phyloP scores from a whole-genome alignment of 768 basidiomycete genomes.

The Xerocomellus intermedius region DNA sequence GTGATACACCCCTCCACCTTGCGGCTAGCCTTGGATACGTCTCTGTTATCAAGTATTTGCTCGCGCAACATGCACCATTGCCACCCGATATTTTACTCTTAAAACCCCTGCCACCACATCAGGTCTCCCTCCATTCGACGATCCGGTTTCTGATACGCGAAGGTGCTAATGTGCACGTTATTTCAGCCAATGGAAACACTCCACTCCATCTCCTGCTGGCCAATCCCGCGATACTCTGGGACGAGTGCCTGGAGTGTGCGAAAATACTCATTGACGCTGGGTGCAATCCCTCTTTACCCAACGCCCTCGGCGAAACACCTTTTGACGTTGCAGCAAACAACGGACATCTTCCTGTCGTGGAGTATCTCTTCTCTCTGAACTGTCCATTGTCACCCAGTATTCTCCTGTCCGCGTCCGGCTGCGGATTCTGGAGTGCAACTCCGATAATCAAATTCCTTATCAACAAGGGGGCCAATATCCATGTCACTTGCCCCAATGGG shows the following conservation, averaged over 20 bases:
- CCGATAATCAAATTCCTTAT: constrained; percentile 1
- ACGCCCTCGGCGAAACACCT: not conserved
- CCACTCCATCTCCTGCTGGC: not conserved
- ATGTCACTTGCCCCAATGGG: not conserved
- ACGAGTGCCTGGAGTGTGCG: not conserved
- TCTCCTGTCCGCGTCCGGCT: not conserved
- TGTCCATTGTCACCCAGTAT: not conserved
- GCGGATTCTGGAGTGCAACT: no score
- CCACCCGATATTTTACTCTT: not conserved
- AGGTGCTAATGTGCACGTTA: not conserved
- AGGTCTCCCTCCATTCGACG: not conserved
- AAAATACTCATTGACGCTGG: not conserved
- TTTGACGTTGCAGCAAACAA: not conserved
- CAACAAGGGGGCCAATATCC: not conserved
- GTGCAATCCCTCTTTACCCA: not conserved
- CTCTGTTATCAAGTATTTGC: not conserved
- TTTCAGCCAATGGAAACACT: not conserved
- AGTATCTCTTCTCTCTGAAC: not conserved
- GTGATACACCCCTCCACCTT: not conserved
- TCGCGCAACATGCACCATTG: not conserved
- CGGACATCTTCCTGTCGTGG: not conserved
- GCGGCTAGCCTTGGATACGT: not conserved
- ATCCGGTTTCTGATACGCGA: not conserved
- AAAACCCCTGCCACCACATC: no score
- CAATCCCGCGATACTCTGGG: no score